Evolutionary conservation across 1,284 basidiomycete genomes (phyloP).

Genomic region (Wolfiporia cocos): DNA sequence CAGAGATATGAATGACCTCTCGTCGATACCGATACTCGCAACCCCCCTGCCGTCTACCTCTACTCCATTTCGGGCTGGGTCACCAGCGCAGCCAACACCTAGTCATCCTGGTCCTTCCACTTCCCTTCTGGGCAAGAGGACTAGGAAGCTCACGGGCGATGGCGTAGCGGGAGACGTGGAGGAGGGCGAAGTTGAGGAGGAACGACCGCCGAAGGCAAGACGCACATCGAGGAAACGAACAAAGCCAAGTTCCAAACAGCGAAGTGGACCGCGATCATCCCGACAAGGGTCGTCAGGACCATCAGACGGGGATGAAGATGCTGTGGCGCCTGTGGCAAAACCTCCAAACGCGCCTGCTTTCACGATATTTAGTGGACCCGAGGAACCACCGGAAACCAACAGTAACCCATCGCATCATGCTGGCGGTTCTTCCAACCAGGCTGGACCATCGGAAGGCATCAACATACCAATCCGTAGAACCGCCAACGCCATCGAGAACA

Average conservation of each 20-base stretch:
- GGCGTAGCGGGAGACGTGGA: conserved; percentile 36
- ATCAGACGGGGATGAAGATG: conserved; percentile 1
- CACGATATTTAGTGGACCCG: conserved; percentile 27
- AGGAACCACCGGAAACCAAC: conserved; percentile 21
- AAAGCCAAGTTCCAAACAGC: conserved; percentile 23
- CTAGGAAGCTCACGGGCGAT: conserved; percentile 33
- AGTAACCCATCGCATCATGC: conserved; percentile 35
- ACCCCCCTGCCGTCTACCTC: too few species aligned
- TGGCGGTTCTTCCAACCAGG: conserved; percentile 42
- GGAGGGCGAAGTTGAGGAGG: conserved; percentile 31
- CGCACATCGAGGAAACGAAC: conserved; percentile 49
- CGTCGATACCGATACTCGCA: too few species aligned
- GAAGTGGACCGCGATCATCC: neutral
- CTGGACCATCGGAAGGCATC: conserved; percentile 15
- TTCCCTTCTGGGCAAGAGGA: too few species aligned
- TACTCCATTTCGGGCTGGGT: too few species aligned
- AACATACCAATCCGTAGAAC: conserved; percentile 30
- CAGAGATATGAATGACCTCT: too few species aligned
- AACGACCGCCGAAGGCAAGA: conserved; percentile 29
- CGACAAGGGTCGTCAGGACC: neutral
- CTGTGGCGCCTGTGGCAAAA: conserved; percentile 6
- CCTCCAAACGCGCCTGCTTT: conserved; percentile 20
- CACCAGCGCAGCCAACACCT: too few species aligned
- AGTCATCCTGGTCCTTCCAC: too few species aligned
- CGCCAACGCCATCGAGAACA: conserved; percentile 45